Conservation (phyloP, 2,329 filamentous ascomycete genomes). For the Phyllosticta citribraziliensis region DNA sequence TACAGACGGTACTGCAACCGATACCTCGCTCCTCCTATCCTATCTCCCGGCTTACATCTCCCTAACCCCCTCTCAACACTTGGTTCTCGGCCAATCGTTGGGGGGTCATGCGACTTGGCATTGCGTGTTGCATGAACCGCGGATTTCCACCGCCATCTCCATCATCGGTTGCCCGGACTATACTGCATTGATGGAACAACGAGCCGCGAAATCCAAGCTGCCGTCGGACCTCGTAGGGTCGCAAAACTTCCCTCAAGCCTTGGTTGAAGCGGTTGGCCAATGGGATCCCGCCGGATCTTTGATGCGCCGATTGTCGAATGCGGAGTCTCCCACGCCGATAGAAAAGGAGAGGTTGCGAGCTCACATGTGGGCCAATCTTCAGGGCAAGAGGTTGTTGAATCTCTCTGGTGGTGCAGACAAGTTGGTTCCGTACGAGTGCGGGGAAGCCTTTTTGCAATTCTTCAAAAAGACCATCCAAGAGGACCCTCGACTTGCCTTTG, state of each 20-base stretch:
- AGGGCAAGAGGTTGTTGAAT: slow-evolving; percentile 51
- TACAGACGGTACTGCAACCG: slow-evolving; percentile 56
- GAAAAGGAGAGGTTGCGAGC: slow-evolving; percentile 27
- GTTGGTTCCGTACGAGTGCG: slow-evolving; percentile 58
- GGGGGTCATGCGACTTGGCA: slow-evolving; percentile 88
- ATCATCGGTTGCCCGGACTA: slow-evolving; percentile 90
- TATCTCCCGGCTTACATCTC: slow-evolving; percentile 69
- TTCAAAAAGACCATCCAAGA: slow-evolving; percentile 49
- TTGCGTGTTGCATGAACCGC: slow-evolving; percentile 63
- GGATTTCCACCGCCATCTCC: slow-evolving; percentile 67
- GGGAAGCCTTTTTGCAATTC: slow-evolving; percentile 51
- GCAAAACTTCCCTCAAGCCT: slow-evolving; percentile 60
- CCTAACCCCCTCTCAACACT: slow-evolving; percentile 49
- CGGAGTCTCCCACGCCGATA: slow-evolving; percentile 12
- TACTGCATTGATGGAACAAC: slow-evolving; percentile 66
- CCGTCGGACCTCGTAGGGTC: slow-evolving; percentile 63
- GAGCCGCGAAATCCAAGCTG: slow-evolving; percentile 62
- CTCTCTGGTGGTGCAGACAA: slow-evolving; percentile 59
- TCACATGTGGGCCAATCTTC: slow-evolving; percentile 24
- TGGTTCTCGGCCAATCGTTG: slow-evolving; percentile 73
- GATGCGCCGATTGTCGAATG: slow-evolving; percentile 34
- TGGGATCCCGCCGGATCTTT: slow-evolving; percentile 70
- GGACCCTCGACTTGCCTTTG: slow-evolving; percentile 39
- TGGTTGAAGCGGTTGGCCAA: slow-evolving; percentile 53
- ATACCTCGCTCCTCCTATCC: slow-evolving; percentile 67